phyloP scores from a whole-genome alignment of 768 basidiomycete genomes.

The Leucocoprinus sp. region DNA sequence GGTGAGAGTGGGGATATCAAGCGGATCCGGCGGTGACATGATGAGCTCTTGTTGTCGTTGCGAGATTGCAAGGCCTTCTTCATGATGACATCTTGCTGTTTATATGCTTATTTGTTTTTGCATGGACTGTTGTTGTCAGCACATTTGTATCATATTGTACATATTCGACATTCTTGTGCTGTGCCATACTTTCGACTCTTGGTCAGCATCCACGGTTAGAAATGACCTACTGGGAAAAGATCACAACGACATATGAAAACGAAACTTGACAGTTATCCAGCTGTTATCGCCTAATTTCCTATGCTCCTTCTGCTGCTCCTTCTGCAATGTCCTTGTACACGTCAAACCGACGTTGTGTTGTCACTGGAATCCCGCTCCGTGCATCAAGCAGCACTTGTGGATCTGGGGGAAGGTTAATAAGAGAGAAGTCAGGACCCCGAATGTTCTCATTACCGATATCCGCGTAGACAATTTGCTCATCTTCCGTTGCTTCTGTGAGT shows the following conservation, averaged over 20 bases:
- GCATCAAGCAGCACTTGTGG: slow-evolving; percentile 57
- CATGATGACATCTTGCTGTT: background rate
- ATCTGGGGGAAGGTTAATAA: slow-evolving; percentile 16
- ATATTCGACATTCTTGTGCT: background rate
- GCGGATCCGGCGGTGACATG: slow-evolving; percentile 29
- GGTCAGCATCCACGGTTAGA: too few species aligned
- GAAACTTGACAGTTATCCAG: too few species aligned
- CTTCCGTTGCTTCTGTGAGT: slow-evolving; percentile 67
- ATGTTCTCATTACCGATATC: slow-evolving; percentile 62
- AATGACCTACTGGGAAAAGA: too few species aligned
- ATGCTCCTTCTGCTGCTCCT: background rate
- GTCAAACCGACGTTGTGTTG: slow-evolving; percentile 83
- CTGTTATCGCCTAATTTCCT: background rate
- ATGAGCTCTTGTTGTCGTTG: background rate
- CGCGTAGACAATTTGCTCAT: slow-evolving; percentile 71
- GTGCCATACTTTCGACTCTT: background rate
- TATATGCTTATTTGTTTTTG: background rate
- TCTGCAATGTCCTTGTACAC: slow-evolving; percentile 68
- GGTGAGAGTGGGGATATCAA: slow-evolving; percentile 37
- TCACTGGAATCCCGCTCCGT: slow-evolving; percentile 82
- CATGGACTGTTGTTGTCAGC: background rate
- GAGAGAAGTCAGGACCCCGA: background rate
- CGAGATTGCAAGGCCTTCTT: background rate
- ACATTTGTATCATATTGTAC: background rate
- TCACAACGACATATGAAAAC: too few species aligned